phyloP scores from a whole-genome alignment of 768 basidiomycete species.

The Lactarius tabidus region DNA sequence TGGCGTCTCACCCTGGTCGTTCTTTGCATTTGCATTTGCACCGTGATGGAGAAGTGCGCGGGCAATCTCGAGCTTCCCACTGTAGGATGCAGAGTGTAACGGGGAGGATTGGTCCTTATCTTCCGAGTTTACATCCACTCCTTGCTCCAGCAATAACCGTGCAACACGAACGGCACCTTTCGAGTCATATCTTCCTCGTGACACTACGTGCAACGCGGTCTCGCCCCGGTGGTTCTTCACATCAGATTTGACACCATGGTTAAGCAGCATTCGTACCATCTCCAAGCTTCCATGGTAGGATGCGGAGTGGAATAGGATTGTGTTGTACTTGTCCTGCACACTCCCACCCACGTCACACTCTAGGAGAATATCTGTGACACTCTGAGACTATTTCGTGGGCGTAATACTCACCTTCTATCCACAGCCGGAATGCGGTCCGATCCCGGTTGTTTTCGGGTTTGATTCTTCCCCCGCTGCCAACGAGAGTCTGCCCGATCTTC shows the following conservation, averaged over 20 bases:
- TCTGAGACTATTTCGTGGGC: background rate
- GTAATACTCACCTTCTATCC: background rate
- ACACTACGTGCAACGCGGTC: background rate
- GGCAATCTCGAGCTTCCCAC: background rate
- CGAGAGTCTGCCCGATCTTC: background rate
- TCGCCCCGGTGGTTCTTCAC: background rate
- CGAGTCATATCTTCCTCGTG: background rate
- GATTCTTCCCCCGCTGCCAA: background rate
- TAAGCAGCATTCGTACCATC: background rate
- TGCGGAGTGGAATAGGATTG: background rate
- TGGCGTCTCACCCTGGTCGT: background rate
- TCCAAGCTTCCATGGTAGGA: background rate
- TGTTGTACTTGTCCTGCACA: background rate
- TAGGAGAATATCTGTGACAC: background rate
- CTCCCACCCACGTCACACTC: background rate
- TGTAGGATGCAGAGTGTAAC: background rate
- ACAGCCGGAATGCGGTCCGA: background rate
- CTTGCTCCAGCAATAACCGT: background rate
- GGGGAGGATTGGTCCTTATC: background rate
- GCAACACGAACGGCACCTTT: background rate
- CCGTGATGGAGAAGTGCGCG: background rate
- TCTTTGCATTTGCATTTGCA: background rate
- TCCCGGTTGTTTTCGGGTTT: background rate
- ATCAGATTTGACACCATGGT: background rate
- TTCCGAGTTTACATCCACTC: background rate